phyloP scores from a whole-genome alignment of 768 basidiomycete genomes.

The Galerina sulciceps region DNA sequence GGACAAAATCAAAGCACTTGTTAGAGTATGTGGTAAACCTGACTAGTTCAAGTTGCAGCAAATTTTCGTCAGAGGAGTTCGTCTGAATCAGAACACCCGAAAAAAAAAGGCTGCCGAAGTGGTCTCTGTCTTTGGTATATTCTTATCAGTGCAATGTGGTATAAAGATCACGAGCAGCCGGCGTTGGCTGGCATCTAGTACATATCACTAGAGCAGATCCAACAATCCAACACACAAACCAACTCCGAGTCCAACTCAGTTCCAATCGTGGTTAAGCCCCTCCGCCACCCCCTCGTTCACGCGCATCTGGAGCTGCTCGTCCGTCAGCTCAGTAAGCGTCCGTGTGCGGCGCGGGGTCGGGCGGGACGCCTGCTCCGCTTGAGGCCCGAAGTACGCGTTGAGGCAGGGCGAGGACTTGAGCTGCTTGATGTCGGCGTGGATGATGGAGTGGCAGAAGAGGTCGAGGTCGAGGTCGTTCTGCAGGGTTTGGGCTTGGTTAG shows the following conservation, averaged over 20 bases:
- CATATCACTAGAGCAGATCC: too few species aligned
- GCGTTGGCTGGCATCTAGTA: too few species aligned
- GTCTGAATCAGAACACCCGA: too few species aligned
- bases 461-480: conserved; percentile 74
- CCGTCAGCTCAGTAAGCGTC: neutral
- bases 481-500: neutral
- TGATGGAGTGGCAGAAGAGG: conserved; percentile 60
- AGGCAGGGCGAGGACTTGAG: conserved; percentile 54
- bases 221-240: too few species aligned
- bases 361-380: conserved; percentile 3
- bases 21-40: too few species aligned
- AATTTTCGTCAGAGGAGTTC: too few species aligned
- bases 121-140: too few species aligned
- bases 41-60: too few species aligned
- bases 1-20: too few species aligned
- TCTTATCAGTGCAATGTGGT: too few species aligned
- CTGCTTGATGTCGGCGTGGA: conserved; percentile 59
- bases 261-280: neutral
- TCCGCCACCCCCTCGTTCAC: neutral
- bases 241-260: neutral
- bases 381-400: conserved; percentile 48
- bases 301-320: neutral
- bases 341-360: neutral
- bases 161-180: too few species aligned
- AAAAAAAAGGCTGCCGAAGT: too few species aligned